Percentiles rank a stretch among this genome's conserved stretches.
Evolutionary conservation across 345 rosid species (phyloP).

Genomic region (Brassica rapa): DNA sequence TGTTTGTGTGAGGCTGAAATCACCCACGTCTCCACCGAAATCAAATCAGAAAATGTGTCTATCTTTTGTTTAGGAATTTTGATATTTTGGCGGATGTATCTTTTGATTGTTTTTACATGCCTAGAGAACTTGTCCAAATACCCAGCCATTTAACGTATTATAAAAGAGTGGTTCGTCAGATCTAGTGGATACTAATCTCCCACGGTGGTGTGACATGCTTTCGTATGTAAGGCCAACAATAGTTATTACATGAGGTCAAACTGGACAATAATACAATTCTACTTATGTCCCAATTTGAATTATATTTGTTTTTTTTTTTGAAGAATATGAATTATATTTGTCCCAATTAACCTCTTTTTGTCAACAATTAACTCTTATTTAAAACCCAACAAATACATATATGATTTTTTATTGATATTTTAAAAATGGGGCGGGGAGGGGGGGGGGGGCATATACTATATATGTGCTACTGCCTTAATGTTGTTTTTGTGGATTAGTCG

Average conservation of each 20-base stretch:
- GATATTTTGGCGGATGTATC: neutral
- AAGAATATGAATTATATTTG: no score
- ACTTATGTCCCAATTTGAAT: slow-evolving; percentile 14
- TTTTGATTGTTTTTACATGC: neutral
- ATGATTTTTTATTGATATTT: no score
- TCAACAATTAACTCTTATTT: no score
- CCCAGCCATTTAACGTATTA: neutral
- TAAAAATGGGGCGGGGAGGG: no score
- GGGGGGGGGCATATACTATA: no score
- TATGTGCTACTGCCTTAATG: neutral
- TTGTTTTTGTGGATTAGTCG: neutral
- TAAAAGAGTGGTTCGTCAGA: neutral
- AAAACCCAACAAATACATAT: no score
- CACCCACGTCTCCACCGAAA: slow-evolving; percentile 25
- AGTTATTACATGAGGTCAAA: slow-evolving; percentile 14
- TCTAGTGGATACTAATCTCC: slow-evolving; percentile 24
- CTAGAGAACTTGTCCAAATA: slow-evolving; percentile 17
- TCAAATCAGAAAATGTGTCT: neutral
- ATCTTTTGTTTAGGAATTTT: neutral
- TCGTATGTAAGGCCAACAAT: neutral
- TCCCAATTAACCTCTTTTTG: no score
- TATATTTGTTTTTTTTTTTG: neutral
- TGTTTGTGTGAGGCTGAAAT: neutral
- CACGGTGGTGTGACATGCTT: slow-evolving; percentile 14
- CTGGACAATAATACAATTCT: slow-evolving; percentile 2